A percentile compares a stretch with the other conserved stretches of the same genome.
Conservation (phyloP, 73 alveolate species). For the Effrenium voratum region DNA sequence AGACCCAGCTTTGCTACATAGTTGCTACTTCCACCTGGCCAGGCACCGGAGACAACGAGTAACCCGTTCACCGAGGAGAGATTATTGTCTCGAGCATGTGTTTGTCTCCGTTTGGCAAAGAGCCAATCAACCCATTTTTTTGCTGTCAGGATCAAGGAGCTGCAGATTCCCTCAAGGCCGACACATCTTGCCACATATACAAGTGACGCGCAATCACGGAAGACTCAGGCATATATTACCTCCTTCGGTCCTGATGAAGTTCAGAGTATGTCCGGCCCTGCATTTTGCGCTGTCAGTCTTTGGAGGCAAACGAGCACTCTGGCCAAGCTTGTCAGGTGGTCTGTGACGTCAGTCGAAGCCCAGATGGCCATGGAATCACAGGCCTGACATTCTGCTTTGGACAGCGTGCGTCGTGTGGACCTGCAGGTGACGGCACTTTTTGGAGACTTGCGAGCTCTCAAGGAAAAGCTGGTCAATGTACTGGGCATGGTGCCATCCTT, state of each 20-base stretch:
- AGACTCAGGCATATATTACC: slow-evolving; percentile 21
- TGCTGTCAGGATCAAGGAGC: slow-evolving; percentile 48
- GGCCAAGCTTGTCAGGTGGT: slow-evolving; percentile 30
- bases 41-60: slow-evolving; percentile 46
- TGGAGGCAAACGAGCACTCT: not conserved
- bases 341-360: slow-evolving; percentile 79
- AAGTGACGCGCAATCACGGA: too few relatives aligned
- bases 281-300: not conserved
- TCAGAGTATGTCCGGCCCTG: slow-evolving; percentile 60
- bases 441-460: slow-evolving; percentile 73
- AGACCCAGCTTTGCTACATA: not conserved
- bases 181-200: not conserved
- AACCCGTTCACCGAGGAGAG: slow-evolving; percentile 44
- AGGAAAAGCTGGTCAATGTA: slow-evolving; percentile 71
- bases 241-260: slow-evolving; percentile 85
- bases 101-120: too few relatives aligned
- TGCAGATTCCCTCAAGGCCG: slow-evolving; percentile 57
- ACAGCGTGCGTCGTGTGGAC: not conserved
- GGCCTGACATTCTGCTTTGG: not conserved
- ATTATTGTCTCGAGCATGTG: too few relatives aligned
- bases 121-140: too few relatives aligned
- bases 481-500: slow-evolving; percentile 61
- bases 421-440: slow-evolving; percentile 66
- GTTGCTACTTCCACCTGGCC: not conserved
- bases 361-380: slow-evolving; percentile 80